phyloP scores from a whole-genome alignment of 1,139 yeast genomes.

The Meyerozyma athensensis region DNA sequence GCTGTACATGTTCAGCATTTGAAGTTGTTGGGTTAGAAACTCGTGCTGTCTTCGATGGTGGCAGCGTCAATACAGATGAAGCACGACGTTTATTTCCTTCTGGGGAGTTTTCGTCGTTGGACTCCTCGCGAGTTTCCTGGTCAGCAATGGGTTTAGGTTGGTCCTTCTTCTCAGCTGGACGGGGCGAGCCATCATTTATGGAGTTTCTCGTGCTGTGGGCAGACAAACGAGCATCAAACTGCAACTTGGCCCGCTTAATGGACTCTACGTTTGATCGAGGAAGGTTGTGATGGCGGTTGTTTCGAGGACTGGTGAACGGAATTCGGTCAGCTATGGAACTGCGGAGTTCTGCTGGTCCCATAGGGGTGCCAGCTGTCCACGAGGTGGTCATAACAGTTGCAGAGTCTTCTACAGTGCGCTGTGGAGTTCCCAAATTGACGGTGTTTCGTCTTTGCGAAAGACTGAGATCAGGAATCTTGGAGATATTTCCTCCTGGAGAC shows the following conservation, averaged over 20 bases:
- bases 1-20: too few relatives aligned
- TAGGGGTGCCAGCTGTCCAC: neutral
- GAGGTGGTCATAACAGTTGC: neutral
- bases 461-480: neutral
- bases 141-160: conserved; percentile 8
- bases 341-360: neutral
- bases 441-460: neutral
- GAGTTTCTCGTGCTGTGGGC: conserved; percentile 3
- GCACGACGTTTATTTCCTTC: conserved; percentile 6
- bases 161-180: conserved; percentile 3
- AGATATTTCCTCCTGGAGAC: neutral
- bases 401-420: neutral
- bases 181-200: neutral
- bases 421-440: neutral
- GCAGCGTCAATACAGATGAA: too few relatives aligned
- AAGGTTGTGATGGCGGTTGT: neutral
- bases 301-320: conserved; percentile 1
- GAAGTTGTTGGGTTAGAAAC: too few relatives aligned
- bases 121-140: conserved; percentile 20
- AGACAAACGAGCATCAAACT: conserved; percentile 13
- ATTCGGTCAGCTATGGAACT: conserved; percentile 1
- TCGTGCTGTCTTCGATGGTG: too few relatives aligned
- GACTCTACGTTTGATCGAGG: conserved; percentile 15
- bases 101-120: conserved; percentile 21
- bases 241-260: conserved; percentile 14